A percentile compares a stretch with the other conserved stretches of the same genome.
These are phyloP conservation scores for Lentinula edodes DNA, from an alignment of 768 basidiomycete species.

Conservation along the genomic window DNA sequence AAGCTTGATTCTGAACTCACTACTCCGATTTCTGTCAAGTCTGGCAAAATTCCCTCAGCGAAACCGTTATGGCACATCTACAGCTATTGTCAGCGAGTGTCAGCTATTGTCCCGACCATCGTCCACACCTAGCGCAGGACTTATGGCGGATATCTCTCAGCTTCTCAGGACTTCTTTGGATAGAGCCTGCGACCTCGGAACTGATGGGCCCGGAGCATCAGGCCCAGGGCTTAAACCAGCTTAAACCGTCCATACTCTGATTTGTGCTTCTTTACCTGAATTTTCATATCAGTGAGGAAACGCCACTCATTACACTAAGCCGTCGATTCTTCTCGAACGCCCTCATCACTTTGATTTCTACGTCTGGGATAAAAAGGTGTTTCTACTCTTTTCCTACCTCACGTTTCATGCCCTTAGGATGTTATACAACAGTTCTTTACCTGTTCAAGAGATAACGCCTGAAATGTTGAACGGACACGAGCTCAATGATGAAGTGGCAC, in stretches of 20 bases:
- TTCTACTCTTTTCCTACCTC: no score
- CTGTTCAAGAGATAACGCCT: not conserved
- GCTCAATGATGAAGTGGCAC: conserved; percentile 28
- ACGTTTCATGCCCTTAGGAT: not conserved
- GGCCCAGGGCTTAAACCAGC: no score
- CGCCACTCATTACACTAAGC: no score
- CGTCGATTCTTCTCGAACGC: no score
- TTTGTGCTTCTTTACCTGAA: no score
- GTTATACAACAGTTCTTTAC: not conserved
- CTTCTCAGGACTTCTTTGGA: no score
- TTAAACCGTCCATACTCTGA: no score
- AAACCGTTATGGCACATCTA: not conserved
- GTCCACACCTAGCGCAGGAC: not conserved
- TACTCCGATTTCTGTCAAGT: not conserved
- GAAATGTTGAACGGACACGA: not conserved
- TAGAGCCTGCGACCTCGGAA: not conserved
- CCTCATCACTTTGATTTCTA: no score
- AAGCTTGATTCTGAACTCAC: not conserved
- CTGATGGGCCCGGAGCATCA: not conserved
- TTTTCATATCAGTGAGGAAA: no score
- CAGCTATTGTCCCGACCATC: not conserved
- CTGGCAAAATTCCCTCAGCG: not conserved
- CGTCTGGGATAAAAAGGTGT: no score
- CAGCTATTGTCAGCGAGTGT: no score
- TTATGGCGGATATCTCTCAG: not conserved